Percentiles rank a stretch among this genome's conserved stretches.
Evolutionary conservation across 345 rosid genomes (phyloP).

Genomic region (Capsella bursapastoris): DNA sequence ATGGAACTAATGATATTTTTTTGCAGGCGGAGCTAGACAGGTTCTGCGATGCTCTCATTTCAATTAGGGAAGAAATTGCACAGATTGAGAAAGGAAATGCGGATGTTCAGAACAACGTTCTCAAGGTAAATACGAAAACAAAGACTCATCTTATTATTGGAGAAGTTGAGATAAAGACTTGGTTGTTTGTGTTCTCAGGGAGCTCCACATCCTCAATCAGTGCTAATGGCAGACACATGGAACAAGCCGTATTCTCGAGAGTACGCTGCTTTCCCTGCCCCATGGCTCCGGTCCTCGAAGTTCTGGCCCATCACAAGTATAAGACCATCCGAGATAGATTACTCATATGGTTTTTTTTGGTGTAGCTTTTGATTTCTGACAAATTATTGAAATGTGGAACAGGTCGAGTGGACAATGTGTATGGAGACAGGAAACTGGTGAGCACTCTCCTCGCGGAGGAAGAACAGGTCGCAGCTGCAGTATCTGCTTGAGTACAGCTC

Average conservation of each 20-base stretch:
- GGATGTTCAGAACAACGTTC: constrained; percentile 86
- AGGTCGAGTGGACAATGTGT: constrained; percentile 97
- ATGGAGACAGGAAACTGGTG: constrained; percentile 93
- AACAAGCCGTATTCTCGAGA: constrained; percentile 88
- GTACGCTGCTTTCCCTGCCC: constrained; percentile 95
- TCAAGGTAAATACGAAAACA: constrained; percentile 61
- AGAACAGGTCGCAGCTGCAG: constrained; percentile 87
- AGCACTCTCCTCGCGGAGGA: constrained; percentile 91
- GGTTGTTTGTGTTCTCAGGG: constrained; percentile 55
- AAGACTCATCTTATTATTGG: constrained; percentile 23
- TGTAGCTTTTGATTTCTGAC: background rate
- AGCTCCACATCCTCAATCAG: constrained; percentile 98
- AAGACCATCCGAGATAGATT: constrained; percentile 17
- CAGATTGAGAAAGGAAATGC: constrained; percentile 94
- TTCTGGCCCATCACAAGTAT: constrained; percentile 96
- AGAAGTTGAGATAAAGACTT: constrained; percentile 9
- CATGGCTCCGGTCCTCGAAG: constrained; percentile 90
- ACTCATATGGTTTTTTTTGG: background rate
- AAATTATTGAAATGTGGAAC: constrained; percentile 36
- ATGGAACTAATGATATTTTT: constrained; percentile 17
- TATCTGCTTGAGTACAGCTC: constrained; percentile 46
- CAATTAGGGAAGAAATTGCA: constrained; percentile 93
- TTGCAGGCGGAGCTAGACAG: constrained; percentile 96
- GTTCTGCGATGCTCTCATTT: constrained; percentile 95
- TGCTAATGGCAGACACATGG: constrained; percentile 99